Conservation (phyloP, 1,284 basidiomycete genomes). For the Leccinum variabile region DNA sequence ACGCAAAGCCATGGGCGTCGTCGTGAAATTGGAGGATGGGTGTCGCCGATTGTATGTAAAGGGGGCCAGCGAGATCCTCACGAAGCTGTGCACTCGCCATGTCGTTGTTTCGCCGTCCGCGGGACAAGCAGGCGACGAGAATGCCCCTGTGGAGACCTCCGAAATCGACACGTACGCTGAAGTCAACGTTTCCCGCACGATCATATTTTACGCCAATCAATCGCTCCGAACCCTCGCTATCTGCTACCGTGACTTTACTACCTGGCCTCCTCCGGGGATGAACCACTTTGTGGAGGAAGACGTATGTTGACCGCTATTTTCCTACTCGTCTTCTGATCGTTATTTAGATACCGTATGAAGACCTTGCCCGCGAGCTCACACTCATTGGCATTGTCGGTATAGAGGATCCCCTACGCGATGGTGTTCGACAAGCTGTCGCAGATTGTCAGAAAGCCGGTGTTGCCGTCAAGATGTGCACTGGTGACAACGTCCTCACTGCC, state of each 20-base stretch:
- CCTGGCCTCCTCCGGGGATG: conserved; percentile 76
- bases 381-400: conserved; percentile 91
- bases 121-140: conserved; percentile 24
- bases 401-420: conserved; percentile 91
- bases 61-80: conserved; percentile 92
- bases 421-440: conserved; percentile 86
- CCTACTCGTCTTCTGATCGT: conserved; percentile 6
- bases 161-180: conserved; percentile 63
- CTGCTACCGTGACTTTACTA: conserved; percentile 86
- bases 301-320: conserved; percentile 35
- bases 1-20: conserved; percentile 95
- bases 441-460: conserved; percentile 90
- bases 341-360: conserved; percentile 65
- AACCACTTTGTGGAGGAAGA: conserved; percentile 52
- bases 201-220: conserved; percentile 97
- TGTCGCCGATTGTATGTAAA: conserved; percentile 83
- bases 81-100: conserved; percentile 71
- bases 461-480: conserved; percentile 98
- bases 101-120: conserved; percentile 61
- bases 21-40: conserved; percentile 63
- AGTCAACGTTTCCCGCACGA: conserved; percentile 86
- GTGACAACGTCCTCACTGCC: conserved; percentile 94
- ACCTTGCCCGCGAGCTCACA: conserved; percentile 73
- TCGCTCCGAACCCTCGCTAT: conserved; percentile 90
- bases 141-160: conserved; percentile 52